phyloP scores from a whole-genome alignment of 2,329 filamentous ascomycete genomes.

The Aspergillus sergii region DNA sequence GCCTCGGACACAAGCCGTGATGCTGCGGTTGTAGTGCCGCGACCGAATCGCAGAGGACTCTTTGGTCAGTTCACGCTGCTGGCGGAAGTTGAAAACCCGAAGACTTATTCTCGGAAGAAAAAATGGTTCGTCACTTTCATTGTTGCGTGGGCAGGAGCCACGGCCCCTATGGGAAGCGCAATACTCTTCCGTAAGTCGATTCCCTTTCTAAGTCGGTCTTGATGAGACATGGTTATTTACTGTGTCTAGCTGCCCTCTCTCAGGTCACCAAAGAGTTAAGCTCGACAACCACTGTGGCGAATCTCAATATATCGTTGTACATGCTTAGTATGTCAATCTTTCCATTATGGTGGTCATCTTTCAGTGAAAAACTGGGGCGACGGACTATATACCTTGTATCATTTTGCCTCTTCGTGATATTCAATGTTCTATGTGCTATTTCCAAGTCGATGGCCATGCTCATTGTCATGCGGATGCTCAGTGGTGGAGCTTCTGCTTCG shows the following conservation, averaged over 20 bases:
- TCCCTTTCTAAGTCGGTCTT: neutral
- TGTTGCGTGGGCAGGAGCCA: slow-evolving; percentile 74
- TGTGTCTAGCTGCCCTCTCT: slow-evolving; percentile 63
- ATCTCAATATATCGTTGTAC: slow-evolving; percentile 76
- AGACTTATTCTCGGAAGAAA: slow-evolving; percentile 69
- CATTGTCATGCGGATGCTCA: slow-evolving; percentile 72
- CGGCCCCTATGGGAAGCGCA: slow-evolving; percentile 79
- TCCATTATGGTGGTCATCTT: slow-evolving; percentile 83
- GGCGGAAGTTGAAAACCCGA: slow-evolving; percentile 76
- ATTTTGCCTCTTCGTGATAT: slow-evolving; percentile 72
- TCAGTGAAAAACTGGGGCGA: slow-evolving; percentile 71
- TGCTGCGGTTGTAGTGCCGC: slow-evolving; percentile 52
- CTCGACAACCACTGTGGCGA: slow-evolving; percentile 67
- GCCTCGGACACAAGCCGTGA: slow-evolving; percentile 28
- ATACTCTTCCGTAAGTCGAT: slow-evolving; percentile 74
- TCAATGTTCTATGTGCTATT: slow-evolving; percentile 69
- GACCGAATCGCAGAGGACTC: slow-evolving; percentile 67
- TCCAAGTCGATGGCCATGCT: slow-evolving; percentile 74
- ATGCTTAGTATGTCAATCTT: slow-evolving; percentile 84
- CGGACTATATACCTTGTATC: slow-evolving; percentile 78
- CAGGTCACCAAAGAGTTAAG: slow-evolving; percentile 65
- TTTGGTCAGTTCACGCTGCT: slow-evolving; percentile 71
- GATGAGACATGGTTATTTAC: neutral
- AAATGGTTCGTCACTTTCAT: slow-evolving; percentile 87
- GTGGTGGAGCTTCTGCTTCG: slow-evolving; percentile 75